These are phyloP conservation scores for Fagus sylvatica DNA, from an alignment of 306 rosid species.

Conservation along the genomic window DNA sequence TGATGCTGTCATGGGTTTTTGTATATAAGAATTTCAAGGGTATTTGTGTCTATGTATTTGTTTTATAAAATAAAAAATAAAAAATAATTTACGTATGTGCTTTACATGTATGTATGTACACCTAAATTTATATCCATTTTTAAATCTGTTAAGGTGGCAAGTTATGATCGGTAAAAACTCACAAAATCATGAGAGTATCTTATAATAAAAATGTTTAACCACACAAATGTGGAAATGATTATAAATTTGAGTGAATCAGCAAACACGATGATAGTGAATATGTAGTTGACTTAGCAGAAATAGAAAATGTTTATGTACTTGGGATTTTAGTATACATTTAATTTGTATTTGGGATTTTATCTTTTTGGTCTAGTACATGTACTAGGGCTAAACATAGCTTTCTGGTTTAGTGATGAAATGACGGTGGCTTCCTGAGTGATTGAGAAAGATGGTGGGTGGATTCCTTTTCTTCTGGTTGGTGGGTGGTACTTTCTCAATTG, in stretches of 20 bases:
- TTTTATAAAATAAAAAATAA: background rate
- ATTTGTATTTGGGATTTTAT: background rate
- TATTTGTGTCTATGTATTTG: background rate
- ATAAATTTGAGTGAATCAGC: too few species aligned
- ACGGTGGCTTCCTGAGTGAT: background rate
- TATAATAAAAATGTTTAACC: too few species aligned
- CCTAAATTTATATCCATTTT: too few species aligned
- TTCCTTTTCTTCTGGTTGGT: background rate
- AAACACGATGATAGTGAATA: too few species aligned
- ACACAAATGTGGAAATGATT: too few species aligned
- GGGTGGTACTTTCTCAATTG: background rate
- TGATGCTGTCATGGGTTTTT: background rate
- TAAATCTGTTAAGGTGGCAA: too few species aligned
- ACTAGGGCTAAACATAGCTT: background rate
- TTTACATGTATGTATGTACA: background rate
- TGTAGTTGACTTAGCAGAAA: too few species aligned
- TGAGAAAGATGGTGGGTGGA: background rate
- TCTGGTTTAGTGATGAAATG: background rate
- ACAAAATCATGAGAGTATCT: too few species aligned
- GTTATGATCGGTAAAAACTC: too few species aligned
- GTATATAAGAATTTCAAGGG: background rate
- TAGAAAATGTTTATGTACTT: too few species aligned
- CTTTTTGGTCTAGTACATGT: background rate
- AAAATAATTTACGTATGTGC: background rate
- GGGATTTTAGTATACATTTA: too few species aligned